Conservation (phyloP, 306 rosid species). For the Dalbergia cultrata region DNA sequence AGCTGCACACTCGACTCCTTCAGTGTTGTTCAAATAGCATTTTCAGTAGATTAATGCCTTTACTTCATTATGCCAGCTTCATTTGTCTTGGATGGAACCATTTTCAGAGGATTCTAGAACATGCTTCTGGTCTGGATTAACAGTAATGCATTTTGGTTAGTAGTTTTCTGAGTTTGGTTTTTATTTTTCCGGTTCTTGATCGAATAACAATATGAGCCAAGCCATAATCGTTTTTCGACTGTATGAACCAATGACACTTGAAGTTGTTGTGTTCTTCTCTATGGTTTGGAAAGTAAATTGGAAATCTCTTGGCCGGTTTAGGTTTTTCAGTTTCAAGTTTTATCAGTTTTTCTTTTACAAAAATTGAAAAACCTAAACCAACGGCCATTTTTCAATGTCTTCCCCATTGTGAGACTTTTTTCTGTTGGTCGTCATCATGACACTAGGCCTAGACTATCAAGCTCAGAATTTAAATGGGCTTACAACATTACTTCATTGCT, state of each 20-base stretch:
- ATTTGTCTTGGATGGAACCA: conserved; percentile 29
- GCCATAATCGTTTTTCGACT: background rate
- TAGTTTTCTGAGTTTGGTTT: conserved; percentile 1
- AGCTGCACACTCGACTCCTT: background rate
- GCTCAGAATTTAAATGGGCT: too few species aligned
- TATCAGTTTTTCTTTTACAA: too few species aligned
- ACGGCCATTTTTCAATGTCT: too few species aligned
- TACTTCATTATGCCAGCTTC: background rate
- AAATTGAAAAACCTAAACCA: too few species aligned
- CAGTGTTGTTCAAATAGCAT: conserved; percentile 5
- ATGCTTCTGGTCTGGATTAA: background rate
- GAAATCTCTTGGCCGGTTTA: too few species aligned
- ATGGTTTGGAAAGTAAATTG: background rate
- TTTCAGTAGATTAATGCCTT: conserved; percentile 13
- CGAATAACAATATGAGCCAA: background rate
- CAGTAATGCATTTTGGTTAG: conserved; percentile 25
- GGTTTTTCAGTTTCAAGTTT: too few species aligned
- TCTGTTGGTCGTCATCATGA: too few species aligned
- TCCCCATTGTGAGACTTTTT: too few species aligned
- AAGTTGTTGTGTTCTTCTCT: background rate
- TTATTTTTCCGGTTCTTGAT: background rate
- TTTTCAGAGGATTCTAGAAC: conserved; percentile 11
- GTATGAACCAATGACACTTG: background rate
- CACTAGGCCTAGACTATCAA: too few species aligned
- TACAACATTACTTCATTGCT: too few species aligned